Percentiles rank a stretch among this genome's conserved stretches.
These are phyloP conservation scores for Scleroderma bovista DNA, from an alignment of 768 basidiomycete genomes.

Conservation along the genomic window DNA sequence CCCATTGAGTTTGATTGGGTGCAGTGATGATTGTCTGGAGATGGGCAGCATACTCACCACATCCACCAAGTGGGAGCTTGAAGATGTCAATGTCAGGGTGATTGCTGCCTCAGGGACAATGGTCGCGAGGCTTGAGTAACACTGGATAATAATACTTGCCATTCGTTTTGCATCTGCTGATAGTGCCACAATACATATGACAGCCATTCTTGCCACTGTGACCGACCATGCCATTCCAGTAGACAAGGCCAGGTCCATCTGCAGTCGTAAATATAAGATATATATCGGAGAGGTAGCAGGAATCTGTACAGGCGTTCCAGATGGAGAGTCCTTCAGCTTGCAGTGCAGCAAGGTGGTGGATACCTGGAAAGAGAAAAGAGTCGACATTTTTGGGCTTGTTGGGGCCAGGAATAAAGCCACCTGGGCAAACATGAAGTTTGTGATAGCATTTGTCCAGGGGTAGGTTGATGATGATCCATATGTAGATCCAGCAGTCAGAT, in stretches of 20 bases:
- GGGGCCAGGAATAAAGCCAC: slow-evolving; percentile 23
- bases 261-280: slow-evolving; percentile 15
- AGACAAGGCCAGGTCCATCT: slow-evolving; percentile 24
- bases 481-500: slow-evolving; percentile 31
- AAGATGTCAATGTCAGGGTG: slow-evolving; percentile 28
- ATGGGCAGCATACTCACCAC: slow-evolving; percentile 1
- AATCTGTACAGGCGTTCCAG: slow-evolving; percentile 24
- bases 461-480: slow-evolving; percentile 34
- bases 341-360: slow-evolving; percentile 21
- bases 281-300: slow-evolving; percentile 9
- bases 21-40: background rate
- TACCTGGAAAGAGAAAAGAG: slow-evolving; percentile 27
- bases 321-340: slow-evolving; percentile 27
- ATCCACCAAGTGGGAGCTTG: slow-evolving; percentile 5
- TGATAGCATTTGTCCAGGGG: slow-evolving; percentile 12
- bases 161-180: slow-evolving; percentile 24
- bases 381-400: slow-evolving; percentile 27
- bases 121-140: slow-evolving; percentile 22
- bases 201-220: slow-evolving; percentile 33
- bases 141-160: slow-evolving; percentile 30
- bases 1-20: slow-evolving; percentile 21
- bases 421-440: slow-evolving; percentile 11
- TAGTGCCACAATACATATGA: slow-evolving; percentile 23
- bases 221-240: slow-evolving; percentile 31
- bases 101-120: slow-evolving; percentile 16